These are phyloP conservation scores for Diaporthe ilicicola DNA, from an alignment of 2,329 filamentous ascomycete genomes.

Conservation along the genomic window DNA sequence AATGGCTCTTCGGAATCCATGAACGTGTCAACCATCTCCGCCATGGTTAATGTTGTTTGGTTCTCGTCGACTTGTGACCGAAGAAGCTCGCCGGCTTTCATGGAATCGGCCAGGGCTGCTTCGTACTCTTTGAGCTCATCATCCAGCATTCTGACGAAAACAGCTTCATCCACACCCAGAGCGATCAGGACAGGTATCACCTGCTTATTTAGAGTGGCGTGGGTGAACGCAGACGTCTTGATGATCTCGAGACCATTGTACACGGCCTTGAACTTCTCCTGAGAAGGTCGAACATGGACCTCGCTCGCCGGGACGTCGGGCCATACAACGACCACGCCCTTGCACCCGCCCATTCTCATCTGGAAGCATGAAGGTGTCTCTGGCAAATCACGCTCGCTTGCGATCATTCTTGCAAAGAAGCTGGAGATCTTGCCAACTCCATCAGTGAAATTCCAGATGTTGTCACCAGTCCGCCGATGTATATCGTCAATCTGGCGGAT, in stretches of 20 bases:
- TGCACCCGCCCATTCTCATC: slow-evolving; percentile 91
- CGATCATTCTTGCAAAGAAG: slow-evolving; percentile 77
- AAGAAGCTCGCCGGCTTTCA: slow-evolving; percentile 72
- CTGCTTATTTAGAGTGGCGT: slow-evolving; percentile 87
- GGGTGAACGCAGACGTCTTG: slow-evolving; percentile 77
- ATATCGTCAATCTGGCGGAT: slow-evolving; percentile 75
- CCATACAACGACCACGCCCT: slow-evolving; percentile 85
- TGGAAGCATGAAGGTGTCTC: slow-evolving; percentile 84
- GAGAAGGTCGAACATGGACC: slow-evolving; percentile 82
- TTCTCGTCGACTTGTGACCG: slow-evolving; percentile 85
- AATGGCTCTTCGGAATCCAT: slow-evolving; percentile 81
- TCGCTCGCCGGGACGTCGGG: slow-evolving; percentile 71
- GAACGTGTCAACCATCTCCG: slow-evolving; percentile 82
- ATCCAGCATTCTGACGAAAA: slow-evolving; percentile 74
- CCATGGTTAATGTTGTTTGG: slow-evolving; percentile 77
- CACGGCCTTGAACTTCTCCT: slow-evolving; percentile 82
- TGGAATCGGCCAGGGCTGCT: slow-evolving; percentile 71
- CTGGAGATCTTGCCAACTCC: slow-evolving; percentile 92
- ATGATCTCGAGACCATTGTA: slow-evolving; percentile 86
- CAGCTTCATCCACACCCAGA: slow-evolving; percentile 73
- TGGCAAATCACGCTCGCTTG: slow-evolving; percentile 71
- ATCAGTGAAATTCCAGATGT: slow-evolving; percentile 77
- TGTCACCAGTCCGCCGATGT: slow-evolving; percentile 62
- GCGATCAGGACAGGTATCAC: slow-evolving; percentile 85
- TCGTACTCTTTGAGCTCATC: slow-evolving; percentile 75